A percentile compares a stretch with the other conserved stretches of the same genome.
These are phyloP conservation scores for Neurospora sublineolata DNA, from an alignment of 495 filamentous ascomycete genomes.

Conservation along the genomic window DNA sequence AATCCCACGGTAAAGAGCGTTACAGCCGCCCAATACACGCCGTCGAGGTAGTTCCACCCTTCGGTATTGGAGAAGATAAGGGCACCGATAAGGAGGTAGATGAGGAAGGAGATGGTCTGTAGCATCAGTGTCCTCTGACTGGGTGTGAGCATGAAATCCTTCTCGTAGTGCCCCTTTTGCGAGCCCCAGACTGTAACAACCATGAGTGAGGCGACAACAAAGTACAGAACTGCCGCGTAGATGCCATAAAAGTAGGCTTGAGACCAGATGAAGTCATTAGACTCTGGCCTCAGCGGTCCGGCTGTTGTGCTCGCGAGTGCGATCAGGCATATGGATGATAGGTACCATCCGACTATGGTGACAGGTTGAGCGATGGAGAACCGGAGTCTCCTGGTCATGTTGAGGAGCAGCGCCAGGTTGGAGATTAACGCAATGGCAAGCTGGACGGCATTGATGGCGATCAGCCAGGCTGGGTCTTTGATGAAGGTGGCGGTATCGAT, in stretches of 20 bases:
- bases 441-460: conserved; percentile 62
- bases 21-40: conserved; percentile 73
- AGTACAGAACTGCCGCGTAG: conserved; percentile 66
- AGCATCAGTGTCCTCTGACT: conserved; percentile 78
- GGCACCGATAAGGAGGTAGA: conserved; percentile 66
- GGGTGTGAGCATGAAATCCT: conserved; percentile 59
- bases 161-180: conserved; percentile 47
- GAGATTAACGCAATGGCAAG: conserved; percentile 57
- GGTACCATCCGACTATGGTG: conserved; percentile 46
- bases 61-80: conserved; percentile 62
- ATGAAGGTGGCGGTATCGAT: conserved; percentile 41
- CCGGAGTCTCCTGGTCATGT: conserved; percentile 70
- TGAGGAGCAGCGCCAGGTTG: conserved; percentile 64
- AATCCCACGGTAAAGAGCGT: conserved; percentile 80
- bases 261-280: conserved; percentile 43
- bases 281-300: conserved; percentile 34
- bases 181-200: conserved; percentile 58
- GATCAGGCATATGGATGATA: conserved; percentile 54
- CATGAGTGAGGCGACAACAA: conserved; percentile 61
- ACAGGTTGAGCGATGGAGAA: conserved; percentile 73
- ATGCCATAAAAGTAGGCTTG: conserved; percentile 77
- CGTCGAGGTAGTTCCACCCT: conserved; percentile 66
- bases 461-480: conserved; percentile 61
- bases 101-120: conserved; percentile 68
- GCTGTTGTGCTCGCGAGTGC: conserved; percentile 45